Conservation (phyloP, 306 rosid genomes). For the Malus domestica region ASM211411v1 NC_041803.1:16066001-16066500, state of each 20-base stretch:
- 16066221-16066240: conserved; percentile 35
- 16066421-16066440: neutral
- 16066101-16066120: neutral
- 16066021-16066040: neutral
- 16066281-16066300: neutral
- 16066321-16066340: neutral
- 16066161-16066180: neutral
- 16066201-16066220: conserved; percentile 32
- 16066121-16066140: neutral
- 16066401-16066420: neutral
- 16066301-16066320: neutral
- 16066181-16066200: neutral
- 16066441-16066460: neutral
- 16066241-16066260: conserved; percentile 25
- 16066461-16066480: neutral
- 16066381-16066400: neutral
- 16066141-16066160: neutral
- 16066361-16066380: neutral
- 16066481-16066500: neutral
- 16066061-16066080: neutral
- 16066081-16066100: too few species aligned
- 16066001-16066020: neutral
- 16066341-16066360: neutral
- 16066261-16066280: conserved; percentile 61
- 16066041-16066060: neutral